These are phyloP conservation scores for Colletotrichum sp. DNA, from an alignment of 2,329 filamentous ascomycete species.

Conservation along the genomic window DNA sequence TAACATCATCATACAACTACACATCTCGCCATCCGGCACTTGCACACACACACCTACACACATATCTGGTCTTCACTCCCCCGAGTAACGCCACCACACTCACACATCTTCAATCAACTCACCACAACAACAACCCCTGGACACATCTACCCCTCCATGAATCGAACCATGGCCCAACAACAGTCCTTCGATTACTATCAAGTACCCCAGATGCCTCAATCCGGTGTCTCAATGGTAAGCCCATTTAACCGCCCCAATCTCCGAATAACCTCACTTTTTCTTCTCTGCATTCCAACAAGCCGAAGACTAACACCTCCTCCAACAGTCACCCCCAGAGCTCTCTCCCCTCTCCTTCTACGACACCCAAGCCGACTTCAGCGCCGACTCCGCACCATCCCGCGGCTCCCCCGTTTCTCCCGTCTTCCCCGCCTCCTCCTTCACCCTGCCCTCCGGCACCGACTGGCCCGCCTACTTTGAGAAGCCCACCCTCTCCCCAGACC, in stretches of 20 bases:
- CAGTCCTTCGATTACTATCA: conserved; percentile 19
- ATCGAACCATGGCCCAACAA: conserved; percentile 16
- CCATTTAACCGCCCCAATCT: background rate
- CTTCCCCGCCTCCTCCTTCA: conserved; percentile 31
- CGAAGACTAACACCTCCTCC: background rate
- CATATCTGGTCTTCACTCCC: background rate
- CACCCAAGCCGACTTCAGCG: conserved; percentile 33
- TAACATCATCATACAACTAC: conserved; percentile 1
- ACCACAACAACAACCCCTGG: background rate
- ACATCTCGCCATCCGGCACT: conserved; percentile 6
- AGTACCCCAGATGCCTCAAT: conserved; percentile 14
- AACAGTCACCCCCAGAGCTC: conserved; percentile 19
- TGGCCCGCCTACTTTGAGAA: conserved; percentile 34
- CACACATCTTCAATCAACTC: background rate
- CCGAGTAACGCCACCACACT: conserved; percentile 7
- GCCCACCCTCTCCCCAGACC: conserved; percentile 29
- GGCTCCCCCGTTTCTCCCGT: conserved; percentile 32
- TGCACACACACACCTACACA: background rate
- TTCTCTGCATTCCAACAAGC: background rate
- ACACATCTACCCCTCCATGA: background rate
- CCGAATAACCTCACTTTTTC: background rate
- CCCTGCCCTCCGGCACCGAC: conserved; percentile 26
- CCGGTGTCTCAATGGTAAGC: conserved; percentile 6
- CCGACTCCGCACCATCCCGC: conserved; percentile 39
- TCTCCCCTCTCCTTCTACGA: conserved; percentile 24